Evolutionary conservation across 176 grass and related monocot species (phyloP), one percentile per base, ranked within the genome.

Genomic region (Aechmea fasciata): DNA sequence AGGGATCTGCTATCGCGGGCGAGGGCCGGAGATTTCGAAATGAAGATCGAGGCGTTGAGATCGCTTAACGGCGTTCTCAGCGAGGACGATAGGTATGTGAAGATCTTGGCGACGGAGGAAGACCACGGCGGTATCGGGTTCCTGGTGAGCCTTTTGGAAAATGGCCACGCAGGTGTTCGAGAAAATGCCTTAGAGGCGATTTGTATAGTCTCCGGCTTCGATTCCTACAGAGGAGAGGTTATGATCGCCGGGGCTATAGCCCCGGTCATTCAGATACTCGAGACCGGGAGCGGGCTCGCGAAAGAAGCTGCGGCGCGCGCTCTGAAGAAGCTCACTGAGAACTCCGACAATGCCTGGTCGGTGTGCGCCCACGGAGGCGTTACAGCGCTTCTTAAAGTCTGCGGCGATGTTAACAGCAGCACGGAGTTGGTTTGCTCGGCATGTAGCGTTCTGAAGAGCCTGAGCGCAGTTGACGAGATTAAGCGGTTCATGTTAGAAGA

Each of bases 291-390:
- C 9, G 23, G n/a, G 12, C 48, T 59, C 25, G 64, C 52, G 13
- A 99, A 84, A 83, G 87, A 84, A 69, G 68, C 57, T 10, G 86
- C 90, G 13, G 84, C 82, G 9, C 64, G 77, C 54, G 80, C 89
- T 74, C 84, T 99, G 18, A 80, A 82, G 65, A 85, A 33, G 71
- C 73, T 99, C 71, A 99, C 95, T 0, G 87, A 90, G 74, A 94
- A 99, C 80, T 81, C 89, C 9, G 85, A 90, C 52, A 99, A 99
- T 73, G 89, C 84, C 15, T 99, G 90, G 87, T 88, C 95, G 10
- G 87, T 99, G 22, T 84, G 85, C 11, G 95, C 95, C 24, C 94
- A 99, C 26, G 90, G 90, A 13, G 95, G 95, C 63, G 87, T 99
- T 52, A 70, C 79, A 12, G 70, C 81, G 3, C 57, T 99, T 49